A percentile compares a stretch with the other conserved stretches of the same genome.
Conservation (phyloP, 352 stramenopile genomes). For the Globisporangium uncinulatum region DNA sequence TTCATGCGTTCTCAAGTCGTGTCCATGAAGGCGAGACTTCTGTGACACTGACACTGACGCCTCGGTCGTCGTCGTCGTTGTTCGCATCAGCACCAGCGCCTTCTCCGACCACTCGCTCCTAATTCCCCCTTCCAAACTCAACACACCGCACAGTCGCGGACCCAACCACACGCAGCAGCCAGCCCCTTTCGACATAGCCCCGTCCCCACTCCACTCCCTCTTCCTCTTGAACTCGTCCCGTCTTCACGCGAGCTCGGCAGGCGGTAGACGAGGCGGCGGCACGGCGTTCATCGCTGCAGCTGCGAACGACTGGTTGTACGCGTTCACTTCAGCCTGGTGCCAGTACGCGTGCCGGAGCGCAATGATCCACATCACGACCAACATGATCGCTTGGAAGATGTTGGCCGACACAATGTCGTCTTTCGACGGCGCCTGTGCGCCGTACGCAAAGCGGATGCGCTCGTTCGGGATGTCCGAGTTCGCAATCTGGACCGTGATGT, state of each 20-base stretch:
- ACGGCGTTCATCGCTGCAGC: conserved; percentile 79
- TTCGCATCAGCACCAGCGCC: not conserved
- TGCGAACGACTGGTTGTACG: conserved; percentile 81
- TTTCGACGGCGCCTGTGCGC: conserved; percentile 64
- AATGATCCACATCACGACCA: conserved; percentile 80
- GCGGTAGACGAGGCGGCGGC: conserved; percentile 51
- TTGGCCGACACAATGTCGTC: conserved; percentile 84
- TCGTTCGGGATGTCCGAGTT: conserved; percentile 70
- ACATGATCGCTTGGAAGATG: conserved; percentile 81
- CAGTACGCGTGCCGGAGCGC: conserved; percentile 74
- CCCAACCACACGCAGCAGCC: not conserved
- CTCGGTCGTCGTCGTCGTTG: not conserved
- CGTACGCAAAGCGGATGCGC: conserved; percentile 66
- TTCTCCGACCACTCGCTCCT: not conserved
- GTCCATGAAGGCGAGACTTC: too few relatives aligned
- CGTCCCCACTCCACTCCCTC: not conserved
- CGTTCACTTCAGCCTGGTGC: conserved; percentile 66
- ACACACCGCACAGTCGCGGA: not conserved
- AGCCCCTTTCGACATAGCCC: too few relatives aligned
- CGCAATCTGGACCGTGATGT: conserved; percentile 77
- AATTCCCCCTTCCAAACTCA: not conserved
- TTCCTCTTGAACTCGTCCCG: not conserved
- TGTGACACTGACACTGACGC: too few relatives aligned
- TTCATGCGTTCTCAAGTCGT: not conserved
- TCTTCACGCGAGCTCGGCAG: conserved; percentile 41